Conservation (phyloP, 768 basidiomycete genomes). For the Termitomyces sp. region DNA sequence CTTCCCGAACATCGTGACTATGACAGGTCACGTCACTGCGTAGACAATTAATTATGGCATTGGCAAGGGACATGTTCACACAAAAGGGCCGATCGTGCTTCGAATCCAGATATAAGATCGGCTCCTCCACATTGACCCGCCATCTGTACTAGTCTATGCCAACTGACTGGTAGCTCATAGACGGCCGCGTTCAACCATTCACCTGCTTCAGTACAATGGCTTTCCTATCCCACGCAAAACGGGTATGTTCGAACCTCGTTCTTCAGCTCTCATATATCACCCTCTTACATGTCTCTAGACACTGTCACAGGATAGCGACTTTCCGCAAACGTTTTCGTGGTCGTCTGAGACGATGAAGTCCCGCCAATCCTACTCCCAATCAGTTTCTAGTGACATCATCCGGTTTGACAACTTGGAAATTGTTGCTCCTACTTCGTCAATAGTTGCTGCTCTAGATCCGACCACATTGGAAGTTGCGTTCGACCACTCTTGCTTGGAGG, state of each 20-base stretch:
- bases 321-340: conserved; percentile 25
- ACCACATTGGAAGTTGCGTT: conserved; percentile 31
- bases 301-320: conserved; percentile 19
- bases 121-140: background rate
- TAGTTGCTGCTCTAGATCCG: conserved; percentile 24
- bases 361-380: conserved; percentile 15
- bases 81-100: conserved; percentile 5
- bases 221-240: conserved; percentile 1
- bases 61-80: conserved; percentile 3
- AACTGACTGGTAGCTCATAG: background rate
- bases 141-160: background rate
- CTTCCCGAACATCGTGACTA: conserved; percentile 1
- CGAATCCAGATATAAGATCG: conserved; percentile 4
- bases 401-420: conserved; percentile 14
- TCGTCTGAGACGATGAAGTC: conserved; percentile 15
- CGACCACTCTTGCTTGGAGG: conserved; percentile 30
- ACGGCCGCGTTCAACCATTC: background rate
- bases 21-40: conserved; percentile 11
- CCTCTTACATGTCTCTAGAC: conserved; percentile 1
- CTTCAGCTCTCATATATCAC: background rate
- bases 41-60: conserved; percentile 6
- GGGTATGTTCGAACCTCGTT: background rate
- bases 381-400: conserved; percentile 21
- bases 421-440: conserved; percentile 6
- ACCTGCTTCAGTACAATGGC: background rate